Base-by-base conservation (phyloP, 2,329 filamentous ascomycete genomes). In the Nemania sp. region DNA sequence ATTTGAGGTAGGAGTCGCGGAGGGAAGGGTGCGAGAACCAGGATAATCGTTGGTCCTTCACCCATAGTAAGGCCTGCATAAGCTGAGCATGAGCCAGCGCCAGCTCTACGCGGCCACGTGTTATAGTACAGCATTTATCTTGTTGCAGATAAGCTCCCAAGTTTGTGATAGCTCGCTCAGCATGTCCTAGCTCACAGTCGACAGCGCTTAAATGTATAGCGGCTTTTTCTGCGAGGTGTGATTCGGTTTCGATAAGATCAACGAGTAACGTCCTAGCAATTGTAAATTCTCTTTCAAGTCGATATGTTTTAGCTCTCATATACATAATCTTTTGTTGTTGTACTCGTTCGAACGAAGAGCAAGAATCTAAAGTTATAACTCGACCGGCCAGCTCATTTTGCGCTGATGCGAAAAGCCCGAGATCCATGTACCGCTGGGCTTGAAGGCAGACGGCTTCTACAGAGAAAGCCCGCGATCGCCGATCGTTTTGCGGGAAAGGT, bases 241-340 rank as follows among this genome's bases (percentile, higher is more conserved):
- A 47, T 1, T 28, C 22, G 5, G 19, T 12, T 5, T n/a, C 9
- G 23, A 47, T 12, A 15, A 47, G 44, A 47, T 37, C n/a, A n/a
- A n/a, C n/a, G 1, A 47, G 44, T 15, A 47, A 23, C 9, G 14
- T 3, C 15, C 11, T 47, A 2, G 44, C 44, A 9, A 11, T 20
- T 2, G 33, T 14, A n/a, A 47, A 47, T 22, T 37, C 22, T 20
- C 44, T 33, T 20, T 47, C 44, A 15, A 26, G 17, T 22, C 44
- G 44, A 28, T 37, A 47, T 11, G 5, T 14, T 15, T 47, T 47
- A 6, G 31, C 44, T 17, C 23, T 37, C 33, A 37, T 28, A 34
- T 37, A 47, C n/a, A 15, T n/a, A n/a, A 47, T 34, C 28, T 36
- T 15, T 22, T 45, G 14, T 36, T 45, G 42, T 7, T 45, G 42